Evolutionary conservation across 2,329 filamentous ascomycete species (phyloP).

Genomic region (Aureobasidium sp.): DNA sequence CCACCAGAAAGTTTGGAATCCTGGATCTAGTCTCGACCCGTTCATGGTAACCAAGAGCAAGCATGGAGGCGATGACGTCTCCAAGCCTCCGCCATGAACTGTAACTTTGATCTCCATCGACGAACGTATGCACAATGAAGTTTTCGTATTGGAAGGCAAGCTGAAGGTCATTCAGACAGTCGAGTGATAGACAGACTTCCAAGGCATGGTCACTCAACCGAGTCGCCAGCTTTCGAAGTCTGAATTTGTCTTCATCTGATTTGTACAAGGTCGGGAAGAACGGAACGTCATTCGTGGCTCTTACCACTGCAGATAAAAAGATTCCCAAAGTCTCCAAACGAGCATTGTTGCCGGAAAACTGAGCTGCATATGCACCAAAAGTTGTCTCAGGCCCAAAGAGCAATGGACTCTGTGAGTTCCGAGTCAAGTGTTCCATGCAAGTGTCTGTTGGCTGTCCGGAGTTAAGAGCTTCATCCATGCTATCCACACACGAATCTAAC

Average conservation of each 20-base stretch:
- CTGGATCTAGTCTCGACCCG: conserved; percentile 25
- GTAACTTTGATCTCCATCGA: conserved; percentile 41
- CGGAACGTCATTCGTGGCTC: conserved; percentile 28
- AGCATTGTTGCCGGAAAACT: conserved; percentile 21
- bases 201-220: conserved; percentile 31
- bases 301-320: conserved; percentile 33
- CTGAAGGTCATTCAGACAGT: conserved; percentile 38
- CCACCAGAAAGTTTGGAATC: conserved; percentile 33
- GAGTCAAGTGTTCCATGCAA: conserved; percentile 9
- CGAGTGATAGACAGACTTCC: conserved; percentile 27
- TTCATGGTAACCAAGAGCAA: conserved; percentile 42
- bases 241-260: conserved; percentile 1
- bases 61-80: conserved; percentile 39
- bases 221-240: conserved; percentile 25
- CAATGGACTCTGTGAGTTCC: conserved; percentile 17
- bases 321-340: conserved; percentile 36
- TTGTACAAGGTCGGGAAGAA: conserved; percentile 26
- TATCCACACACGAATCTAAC: conserved; percentile 20
- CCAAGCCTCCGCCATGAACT: conserved; percentile 41
- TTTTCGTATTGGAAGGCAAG: conserved; percentile 40
- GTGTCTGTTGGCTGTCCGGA: conserved; percentile 5
- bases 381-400: not conserved
- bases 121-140: conserved; percentile 38
- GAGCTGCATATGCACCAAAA: conserved; percentile 14
- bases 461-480: conserved; percentile 17